Evolutionary conservation across 768 basidiomycete genomes (phyloP).

Genomic region (Pleurotus salmoneostramineus): DNA sequence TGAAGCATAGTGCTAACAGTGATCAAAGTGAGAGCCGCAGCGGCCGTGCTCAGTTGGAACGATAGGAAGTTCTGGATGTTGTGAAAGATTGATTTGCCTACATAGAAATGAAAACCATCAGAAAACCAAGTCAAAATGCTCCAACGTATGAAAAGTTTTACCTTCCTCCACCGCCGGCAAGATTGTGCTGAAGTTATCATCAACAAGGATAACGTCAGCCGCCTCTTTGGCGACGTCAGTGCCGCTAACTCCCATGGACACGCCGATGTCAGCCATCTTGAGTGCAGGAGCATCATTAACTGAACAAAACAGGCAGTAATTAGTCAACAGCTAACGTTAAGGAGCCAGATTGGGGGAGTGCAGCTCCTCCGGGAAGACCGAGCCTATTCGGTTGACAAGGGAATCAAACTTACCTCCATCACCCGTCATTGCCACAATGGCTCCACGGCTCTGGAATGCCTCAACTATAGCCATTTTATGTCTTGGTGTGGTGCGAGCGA

Average conservation of each 20-base stretch:
- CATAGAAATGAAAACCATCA: constrained; percentile 21
- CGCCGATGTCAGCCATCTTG: constrained; percentile 97
- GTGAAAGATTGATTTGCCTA: constrained; percentile 94
- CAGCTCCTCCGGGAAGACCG: not conserved
- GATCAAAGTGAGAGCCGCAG: constrained; percentile 92
- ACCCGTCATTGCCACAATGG: constrained; percentile 95
- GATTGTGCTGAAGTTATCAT: constrained; percentile 96
- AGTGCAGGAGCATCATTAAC: constrained; percentile 97
- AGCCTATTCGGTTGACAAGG: not conserved
- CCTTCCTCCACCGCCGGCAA: constrained; percentile 93
- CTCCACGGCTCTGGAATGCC: constrained; percentile 87
- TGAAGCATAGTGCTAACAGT: constrained; percentile 90
- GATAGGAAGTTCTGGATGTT: constrained; percentile 98
- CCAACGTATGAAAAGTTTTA: constrained; percentile 20
- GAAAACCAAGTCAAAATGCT: not conserved
- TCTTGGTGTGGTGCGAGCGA: constrained; percentile 92
- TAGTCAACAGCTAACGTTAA: not conserved
- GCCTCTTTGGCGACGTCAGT: constrained; percentile 99
- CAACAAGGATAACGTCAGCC: constrained; percentile 93
- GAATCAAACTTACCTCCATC: constrained; percentile 69
- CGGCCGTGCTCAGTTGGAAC: constrained; percentile 97
- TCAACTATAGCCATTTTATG: constrained; percentile 98
- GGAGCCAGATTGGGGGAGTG: not conserved
- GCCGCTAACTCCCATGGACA: constrained; percentile 98
- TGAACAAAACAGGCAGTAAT: constrained; percentile 12